Conservation (phyloP, 306 rosid species). For the Castanea sativa region DNA sequence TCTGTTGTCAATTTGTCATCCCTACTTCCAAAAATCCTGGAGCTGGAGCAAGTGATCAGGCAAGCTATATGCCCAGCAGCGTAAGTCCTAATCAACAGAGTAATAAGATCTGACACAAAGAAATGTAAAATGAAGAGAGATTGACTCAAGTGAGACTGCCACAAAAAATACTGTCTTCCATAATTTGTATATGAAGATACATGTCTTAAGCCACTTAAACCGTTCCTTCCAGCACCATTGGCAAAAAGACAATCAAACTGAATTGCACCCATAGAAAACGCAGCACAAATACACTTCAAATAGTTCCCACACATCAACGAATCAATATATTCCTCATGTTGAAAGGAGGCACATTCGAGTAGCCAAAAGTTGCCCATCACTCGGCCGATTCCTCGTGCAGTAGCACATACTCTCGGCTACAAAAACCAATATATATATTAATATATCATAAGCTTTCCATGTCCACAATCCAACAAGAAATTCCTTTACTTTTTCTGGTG, state of each 20-base stretch:
- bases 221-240: neutral
- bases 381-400: constrained; percentile 78
- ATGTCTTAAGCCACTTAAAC: neutral
- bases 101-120: too few species aligned
- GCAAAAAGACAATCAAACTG: neutral
- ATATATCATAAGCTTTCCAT: too few species aligned
- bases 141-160: neutral
- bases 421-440: constrained; percentile 15
- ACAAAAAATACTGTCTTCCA: neutral
- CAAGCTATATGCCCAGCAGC: too few species aligned
- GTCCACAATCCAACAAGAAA: too few species aligned
- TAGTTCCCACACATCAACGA: neutral
- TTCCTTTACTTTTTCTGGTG: too few species aligned
- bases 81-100: too few species aligned
- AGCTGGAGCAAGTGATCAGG: too few species aligned
- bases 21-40: too few species aligned
- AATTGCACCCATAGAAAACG: constrained; percentile 4
- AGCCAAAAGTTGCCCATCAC: constrained; percentile 19
- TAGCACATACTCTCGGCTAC: constrained; percentile 96
- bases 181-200: neutral
- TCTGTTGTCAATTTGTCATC: too few species aligned
- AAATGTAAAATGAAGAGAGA: too few species aligned
- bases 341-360: neutral
- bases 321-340: neutral
- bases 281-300: constrained; percentile 5